Evolutionary conservation across 805 yeast species (phyloP), one percentile per base, ranked within the genome.

Genomic region (Candida montana): DNA sequence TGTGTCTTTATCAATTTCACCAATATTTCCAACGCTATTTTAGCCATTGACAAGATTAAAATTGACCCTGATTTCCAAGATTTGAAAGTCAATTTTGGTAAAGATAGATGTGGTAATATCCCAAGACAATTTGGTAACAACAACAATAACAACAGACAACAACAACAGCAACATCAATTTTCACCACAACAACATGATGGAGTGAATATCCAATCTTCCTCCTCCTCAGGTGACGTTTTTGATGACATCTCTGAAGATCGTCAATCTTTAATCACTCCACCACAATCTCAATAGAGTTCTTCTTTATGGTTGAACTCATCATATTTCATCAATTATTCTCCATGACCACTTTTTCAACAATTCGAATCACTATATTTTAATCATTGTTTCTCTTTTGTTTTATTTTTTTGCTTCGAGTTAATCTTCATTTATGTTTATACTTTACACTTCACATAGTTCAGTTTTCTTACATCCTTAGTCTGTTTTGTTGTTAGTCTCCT

Each of bases 1-100:
- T 90, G 97, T 64, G 95, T 93, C 20, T 90, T 91, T 63, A 83
- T 90, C 44, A 90, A 90, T 61, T 90, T 88, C 57, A 87, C 95
- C 20, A 85, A 87, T 59, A 86, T 90, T 50, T 83, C 89, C 32
- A 83, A 82, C 58, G 96, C 97, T 6, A 84, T 89, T 53, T 21
- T 42, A 11, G 45, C 45, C 12, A 85, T 91, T 49, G 98, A 91
- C 63, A 96, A 88, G 62, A 83, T 91, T 58, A 89, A 90, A 61
- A 81, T 83, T 35, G 79, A 81, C 54, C 72, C 72, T 5, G 84
- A 77, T 50, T 85, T 83, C 63, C 72, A 74, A 50, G 72, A 74
- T 45, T 72, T 89, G 54, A 87, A 87, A 62, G 83, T 91, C 52
- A 88, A 89, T 59, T 90, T 85, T 59, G 97, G 97, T 39, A 89